phyloP scores from a whole-genome alignment of 768 basidiomycete species.

The Atractiella rhizophila region DNA sequence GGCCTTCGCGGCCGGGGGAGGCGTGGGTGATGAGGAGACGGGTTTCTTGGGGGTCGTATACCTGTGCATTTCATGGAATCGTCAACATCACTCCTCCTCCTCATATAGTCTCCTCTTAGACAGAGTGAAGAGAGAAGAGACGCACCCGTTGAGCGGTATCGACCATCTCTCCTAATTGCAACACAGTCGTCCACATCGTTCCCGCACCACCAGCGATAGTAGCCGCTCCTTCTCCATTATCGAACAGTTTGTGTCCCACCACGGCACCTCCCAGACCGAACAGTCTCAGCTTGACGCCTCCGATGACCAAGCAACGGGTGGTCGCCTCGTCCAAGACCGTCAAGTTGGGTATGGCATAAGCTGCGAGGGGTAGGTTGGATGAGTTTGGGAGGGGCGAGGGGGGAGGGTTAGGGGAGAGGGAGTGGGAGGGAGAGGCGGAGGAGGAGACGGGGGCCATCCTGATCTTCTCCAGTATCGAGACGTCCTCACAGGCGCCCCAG shows the following conservation, averaged over 20 bases:
- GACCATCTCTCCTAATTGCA: conserved; percentile 92
- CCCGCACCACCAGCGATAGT: conserved; percentile 97
- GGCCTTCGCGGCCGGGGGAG: conserved; percentile 72
- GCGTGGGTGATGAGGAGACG: conserved; percentile 80
- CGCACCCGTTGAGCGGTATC: conserved; percentile 78
- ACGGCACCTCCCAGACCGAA: conserved; percentile 91
- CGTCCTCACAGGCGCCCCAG: conserved; percentile 94
- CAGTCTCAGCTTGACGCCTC: conserved; percentile 73
- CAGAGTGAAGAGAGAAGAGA: background rate
- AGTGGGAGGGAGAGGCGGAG: too few relatives aligned
- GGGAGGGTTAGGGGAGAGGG: conserved; percentile 2
- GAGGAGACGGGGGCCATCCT: too few relatives aligned
- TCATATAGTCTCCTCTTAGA: background rate
- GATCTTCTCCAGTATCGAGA: conserved; percentile 74
- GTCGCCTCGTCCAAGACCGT: conserved; percentile 84
- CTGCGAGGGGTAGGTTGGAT: background rate
- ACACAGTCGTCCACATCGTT: conserved; percentile 93
- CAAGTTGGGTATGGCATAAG: conserved; percentile 66
- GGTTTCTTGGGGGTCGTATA: conserved; percentile 70
- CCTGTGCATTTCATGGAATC: conserved; percentile 13
- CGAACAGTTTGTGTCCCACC: conserved; percentile 81
- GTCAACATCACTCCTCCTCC: background rate
- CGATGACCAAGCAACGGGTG: conserved; percentile 71
- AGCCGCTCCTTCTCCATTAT: conserved; percentile 73
- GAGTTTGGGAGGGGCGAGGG: background rate